These are phyloP conservation scores for Paecilomyces niveus DNA, from an alignment of 2,329 filamentous ascomycete species.

Conservation along the genomic window DNA sequence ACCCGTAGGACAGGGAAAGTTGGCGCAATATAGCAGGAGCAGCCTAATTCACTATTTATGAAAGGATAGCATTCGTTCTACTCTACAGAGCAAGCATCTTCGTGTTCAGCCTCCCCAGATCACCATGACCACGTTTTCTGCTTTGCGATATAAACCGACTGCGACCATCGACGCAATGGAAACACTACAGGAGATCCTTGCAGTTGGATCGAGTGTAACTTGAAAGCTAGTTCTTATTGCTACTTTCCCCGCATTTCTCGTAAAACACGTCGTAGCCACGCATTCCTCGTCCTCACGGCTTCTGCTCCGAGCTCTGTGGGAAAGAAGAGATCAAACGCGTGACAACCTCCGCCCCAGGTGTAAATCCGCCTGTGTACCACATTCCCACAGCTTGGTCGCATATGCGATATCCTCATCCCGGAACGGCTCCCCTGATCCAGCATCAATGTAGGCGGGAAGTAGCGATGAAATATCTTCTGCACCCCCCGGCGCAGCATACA, in stretches of 20 bases:
- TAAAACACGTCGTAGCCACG: background rate
- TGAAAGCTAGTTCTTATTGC: no score
- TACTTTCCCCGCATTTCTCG: background rate
- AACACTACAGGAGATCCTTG: no score
- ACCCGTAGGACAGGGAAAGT: no score
- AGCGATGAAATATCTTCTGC: background rate
- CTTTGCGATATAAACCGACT: no score
- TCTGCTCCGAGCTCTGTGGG: background rate
- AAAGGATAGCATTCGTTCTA: no score
- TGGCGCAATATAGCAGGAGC: no score
- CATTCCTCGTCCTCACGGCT: background rate
- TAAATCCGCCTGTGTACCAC: constrained; percentile 1
- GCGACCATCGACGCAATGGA: no score
- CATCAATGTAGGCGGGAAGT: constrained; percentile 4
- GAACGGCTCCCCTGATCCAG: constrained; percentile 4
- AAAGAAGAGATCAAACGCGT: constrained; percentile 2
- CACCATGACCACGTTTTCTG: no score
- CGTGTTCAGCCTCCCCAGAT: no score
- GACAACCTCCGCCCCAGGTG: constrained; percentile 1
- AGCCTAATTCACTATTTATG: no score
- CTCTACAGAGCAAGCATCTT: no score
- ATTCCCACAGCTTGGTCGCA: background rate
- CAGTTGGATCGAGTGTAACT: no score
- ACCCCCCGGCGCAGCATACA: constrained; percentile 1
- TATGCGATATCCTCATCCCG: constrained; percentile 3